Evolutionary conservation across 129 eudicot genomes (phyloP), one percentile per base, ranked within the genome.

Genomic region (Glebionis coronaria): DNA sequence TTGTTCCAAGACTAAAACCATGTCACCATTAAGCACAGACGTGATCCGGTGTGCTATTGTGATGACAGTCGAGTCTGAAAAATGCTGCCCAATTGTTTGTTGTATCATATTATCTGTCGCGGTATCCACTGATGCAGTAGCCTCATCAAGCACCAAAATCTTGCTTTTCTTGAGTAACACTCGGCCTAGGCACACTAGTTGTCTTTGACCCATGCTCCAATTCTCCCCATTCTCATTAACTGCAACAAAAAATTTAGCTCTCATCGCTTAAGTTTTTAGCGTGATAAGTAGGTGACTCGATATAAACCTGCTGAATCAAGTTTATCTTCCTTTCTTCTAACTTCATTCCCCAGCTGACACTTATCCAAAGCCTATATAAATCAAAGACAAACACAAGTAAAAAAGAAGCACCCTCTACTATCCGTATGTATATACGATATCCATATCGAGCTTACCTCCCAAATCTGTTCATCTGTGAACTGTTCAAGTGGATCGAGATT

Each of bases 141-240:
- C 98, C 70, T 93, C 98, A 63, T 93, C 98, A 45, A 88, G 95
- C 25, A 88, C 92, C 70, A 93, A 61, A 19, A 93, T 73, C 74
- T 84, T 84, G 81, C 85, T 88, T 76, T 80, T 91, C 78, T 91
- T 91, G 3, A 91, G 88, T 1, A 91, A 80, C 49, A 93, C 96
- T 0, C 97, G 87, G 11, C 96, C 98, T 14, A 93, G 91, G 50
- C 96, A 93, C 20, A 88, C 90, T 18, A 88, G 80, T 67, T 93
- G 98, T 77, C 98, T 76, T 70, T 93, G 95, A 29, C 98, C 98
- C 72, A 93, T 81, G 49, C 98, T 88, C 98, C 98, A 93, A 27
- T 93, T 88, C 82, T 88, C 96, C 42, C 98, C 98, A 27, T 88
- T 88, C 72, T 88, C 96, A 4, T 75, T 51, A 23, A 93, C 95